These are phyloP conservation scores for Anethum foeniculum DNA, from an alignment of 140 eudicot genomes.

Conservation along the genomic window DNA sequence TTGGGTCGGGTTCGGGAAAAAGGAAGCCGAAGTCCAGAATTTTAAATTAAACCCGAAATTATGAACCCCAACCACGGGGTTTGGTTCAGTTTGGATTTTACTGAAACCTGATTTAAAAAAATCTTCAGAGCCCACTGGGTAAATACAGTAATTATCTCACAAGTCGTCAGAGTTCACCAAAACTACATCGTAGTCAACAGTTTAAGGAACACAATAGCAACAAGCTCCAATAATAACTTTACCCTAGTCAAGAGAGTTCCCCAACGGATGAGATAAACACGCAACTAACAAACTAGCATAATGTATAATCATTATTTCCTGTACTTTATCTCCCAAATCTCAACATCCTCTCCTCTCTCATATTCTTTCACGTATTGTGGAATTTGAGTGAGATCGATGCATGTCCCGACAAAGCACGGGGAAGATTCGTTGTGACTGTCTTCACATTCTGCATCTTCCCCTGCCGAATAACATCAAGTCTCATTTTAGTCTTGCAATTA, in stretches of 20 bases:
- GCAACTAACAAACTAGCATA: background rate
- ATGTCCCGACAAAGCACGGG: constrained; percentile 46
- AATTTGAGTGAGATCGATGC: constrained; percentile 48
- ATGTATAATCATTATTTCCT: constrained; percentile 1
- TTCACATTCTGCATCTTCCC: constrained; percentile 27
- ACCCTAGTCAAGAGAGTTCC: background rate
- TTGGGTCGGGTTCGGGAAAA: background rate
- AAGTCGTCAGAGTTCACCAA: background rate
- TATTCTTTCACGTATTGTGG: constrained; percentile 61
- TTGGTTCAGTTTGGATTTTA: background rate
- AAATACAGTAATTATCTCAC: background rate
- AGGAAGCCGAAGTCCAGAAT: background rate
- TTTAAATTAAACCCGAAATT: background rate
- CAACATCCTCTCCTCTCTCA: constrained; percentile 67
- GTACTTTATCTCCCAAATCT: constrained; percentile 76
- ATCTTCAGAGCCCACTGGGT: background rate
- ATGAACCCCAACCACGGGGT: background rate
- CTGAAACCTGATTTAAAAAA: background rate
- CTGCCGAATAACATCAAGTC: background rate
- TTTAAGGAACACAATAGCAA: background rate
- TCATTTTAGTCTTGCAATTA: background rate
- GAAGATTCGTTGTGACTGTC: constrained; percentile 20
- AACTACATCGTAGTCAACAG: background rate
- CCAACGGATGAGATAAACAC: background rate
- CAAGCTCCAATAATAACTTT: background rate